Evolutionary conservation across 148 eudicot genomes (phyloP).

Genomic region (Vaccinium corymbosum): DNA sequence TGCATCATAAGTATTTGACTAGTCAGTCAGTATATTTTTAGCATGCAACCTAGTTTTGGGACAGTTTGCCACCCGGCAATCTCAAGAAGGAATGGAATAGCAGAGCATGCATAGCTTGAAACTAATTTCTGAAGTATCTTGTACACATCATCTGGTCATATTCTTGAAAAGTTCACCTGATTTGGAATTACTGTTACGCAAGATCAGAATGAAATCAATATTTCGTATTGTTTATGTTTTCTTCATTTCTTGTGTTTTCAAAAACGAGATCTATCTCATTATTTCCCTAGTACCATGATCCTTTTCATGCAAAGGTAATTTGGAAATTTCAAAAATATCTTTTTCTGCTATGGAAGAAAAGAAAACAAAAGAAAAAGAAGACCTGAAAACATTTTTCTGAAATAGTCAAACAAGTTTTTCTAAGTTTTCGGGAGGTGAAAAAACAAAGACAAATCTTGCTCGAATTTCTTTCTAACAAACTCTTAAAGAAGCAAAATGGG

Average conservation of each 20-base stretch:
- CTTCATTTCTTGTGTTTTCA: neutral
- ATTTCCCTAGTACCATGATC: neutral
- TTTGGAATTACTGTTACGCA: neutral
- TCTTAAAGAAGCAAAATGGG: neutral
- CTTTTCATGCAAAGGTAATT: neutral
- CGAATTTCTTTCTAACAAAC: neutral
- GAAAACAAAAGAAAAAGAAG: neutral
- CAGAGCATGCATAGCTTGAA: neutral
- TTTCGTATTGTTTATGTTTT: neutral
- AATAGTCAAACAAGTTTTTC: neutral
- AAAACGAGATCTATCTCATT: neutral
- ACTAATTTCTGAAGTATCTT: neutral
- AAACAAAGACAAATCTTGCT: neutral
- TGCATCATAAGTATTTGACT: slow-evolving; percentile 17
- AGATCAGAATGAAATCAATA: neutral
- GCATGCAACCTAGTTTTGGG: neutral
- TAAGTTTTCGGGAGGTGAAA: too few relatives aligned
- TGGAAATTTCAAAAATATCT: neutral
- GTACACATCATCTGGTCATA: neutral
- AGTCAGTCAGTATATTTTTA: neutral
- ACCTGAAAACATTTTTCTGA: too few relatives aligned
- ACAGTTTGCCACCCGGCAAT: neutral
- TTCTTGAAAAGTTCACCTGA: neutral
- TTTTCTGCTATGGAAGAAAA: neutral
- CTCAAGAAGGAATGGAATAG: neutral